Evolutionary conservation across 371 early-diverging fungal genomes (phyloP).

Genomic region (Mucor circinelloides): DNA sequence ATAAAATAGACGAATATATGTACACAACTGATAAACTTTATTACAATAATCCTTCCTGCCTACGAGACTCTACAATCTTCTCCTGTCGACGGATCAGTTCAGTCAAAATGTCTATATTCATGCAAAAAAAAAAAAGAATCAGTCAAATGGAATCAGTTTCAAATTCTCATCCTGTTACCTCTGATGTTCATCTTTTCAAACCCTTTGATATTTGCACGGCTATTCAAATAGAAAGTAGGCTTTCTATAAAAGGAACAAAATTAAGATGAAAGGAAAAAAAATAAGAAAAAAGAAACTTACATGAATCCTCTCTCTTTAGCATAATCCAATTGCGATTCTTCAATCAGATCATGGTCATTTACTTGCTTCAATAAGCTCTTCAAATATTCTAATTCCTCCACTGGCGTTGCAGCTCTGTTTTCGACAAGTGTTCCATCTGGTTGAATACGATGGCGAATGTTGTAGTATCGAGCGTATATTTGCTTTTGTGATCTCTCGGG

Average conservation of each 20-base stretch:
- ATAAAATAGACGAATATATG: background rate
- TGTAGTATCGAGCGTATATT: constrained; percentile 7
- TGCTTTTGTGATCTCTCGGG: constrained; percentile 4
- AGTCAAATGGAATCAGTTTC: background rate
- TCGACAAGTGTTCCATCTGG: constrained; percentile 12
- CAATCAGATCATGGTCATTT: background rate
- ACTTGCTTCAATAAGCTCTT: constrained; percentile 21
- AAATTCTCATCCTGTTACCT: constrained; percentile 11
- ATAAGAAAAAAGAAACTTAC: constrained; percentile 2
- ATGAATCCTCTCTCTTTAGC: constrained; percentile 12
- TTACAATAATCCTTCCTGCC: constrained; percentile 9
- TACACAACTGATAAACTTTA: background rate
- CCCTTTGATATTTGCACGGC: constrained; percentile 10
- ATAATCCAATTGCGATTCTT: constrained; percentile 28
- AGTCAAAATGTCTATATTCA: constrained; percentile 9
- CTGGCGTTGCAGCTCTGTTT: constrained; percentile 1
- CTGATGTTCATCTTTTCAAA: constrained; percentile 23
- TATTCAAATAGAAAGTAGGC: constrained; percentile 7
- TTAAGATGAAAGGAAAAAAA: background rate
- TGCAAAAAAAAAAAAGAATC: background rate
- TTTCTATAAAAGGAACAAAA: background rate
- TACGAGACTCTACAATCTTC: constrained; percentile 7
- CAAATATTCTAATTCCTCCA: constrained; percentile 14
- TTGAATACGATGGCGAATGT: constrained; percentile 11
- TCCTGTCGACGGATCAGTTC: constrained; percentile 19